phyloP scores from a whole-genome alignment of 768 basidiomycete species.

The Hericium alpestre region DNA sequence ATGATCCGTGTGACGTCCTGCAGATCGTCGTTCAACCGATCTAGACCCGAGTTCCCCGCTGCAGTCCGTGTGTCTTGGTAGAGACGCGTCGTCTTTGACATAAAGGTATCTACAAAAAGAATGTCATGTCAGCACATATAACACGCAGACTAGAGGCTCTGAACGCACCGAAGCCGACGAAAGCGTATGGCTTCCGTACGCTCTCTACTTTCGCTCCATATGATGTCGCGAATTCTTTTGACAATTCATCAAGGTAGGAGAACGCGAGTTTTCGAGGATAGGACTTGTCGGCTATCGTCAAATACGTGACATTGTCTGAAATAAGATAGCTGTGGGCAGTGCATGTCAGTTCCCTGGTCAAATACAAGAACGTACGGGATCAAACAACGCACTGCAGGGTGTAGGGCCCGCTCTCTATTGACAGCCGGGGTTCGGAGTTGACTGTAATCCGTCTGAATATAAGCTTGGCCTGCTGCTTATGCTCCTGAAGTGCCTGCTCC shows the following conservation, averaged over 20 bases:
- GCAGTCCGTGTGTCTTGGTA: slow-evolving; percentile 91
- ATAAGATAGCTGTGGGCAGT: slow-evolving; percentile 73
- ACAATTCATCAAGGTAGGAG: slow-evolving; percentile 92
- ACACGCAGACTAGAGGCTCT: background rate
- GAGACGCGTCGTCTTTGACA: slow-evolving; percentile 92
- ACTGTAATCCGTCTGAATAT: slow-evolving; percentile 90
- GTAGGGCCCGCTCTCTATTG: slow-evolving; percentile 90
- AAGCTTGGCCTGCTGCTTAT: slow-evolving; percentile 97
- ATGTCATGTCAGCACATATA: background rate
- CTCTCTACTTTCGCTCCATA: slow-evolving; percentile 92
- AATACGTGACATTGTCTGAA: slow-evolving; percentile 84
- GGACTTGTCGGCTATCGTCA: slow-evolving; percentile 92
- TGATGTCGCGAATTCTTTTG: slow-evolving; percentile 87
- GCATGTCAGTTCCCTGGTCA: background rate
- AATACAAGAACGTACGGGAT: background rate
- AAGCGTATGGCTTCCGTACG: slow-evolving; percentile 94
- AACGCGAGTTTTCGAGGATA: slow-evolving; percentile 96
- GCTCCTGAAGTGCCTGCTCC: slow-evolving; percentile 87
- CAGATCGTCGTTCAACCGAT: slow-evolving; percentile 88
- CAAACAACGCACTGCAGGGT: slow-evolving; percentile 76
- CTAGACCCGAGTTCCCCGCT: slow-evolving; percentile 54
- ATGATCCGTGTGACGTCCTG: slow-evolving; percentile 98
- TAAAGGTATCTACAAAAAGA: slow-evolving; percentile 75
- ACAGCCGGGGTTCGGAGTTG: slow-evolving; percentile 91
- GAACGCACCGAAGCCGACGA: slow-evolving; percentile 87